Evolutionary conservation across 2,329 filamentous ascomycete genomes (phyloP).

Genomic region (Fusarium humuli): DNA sequence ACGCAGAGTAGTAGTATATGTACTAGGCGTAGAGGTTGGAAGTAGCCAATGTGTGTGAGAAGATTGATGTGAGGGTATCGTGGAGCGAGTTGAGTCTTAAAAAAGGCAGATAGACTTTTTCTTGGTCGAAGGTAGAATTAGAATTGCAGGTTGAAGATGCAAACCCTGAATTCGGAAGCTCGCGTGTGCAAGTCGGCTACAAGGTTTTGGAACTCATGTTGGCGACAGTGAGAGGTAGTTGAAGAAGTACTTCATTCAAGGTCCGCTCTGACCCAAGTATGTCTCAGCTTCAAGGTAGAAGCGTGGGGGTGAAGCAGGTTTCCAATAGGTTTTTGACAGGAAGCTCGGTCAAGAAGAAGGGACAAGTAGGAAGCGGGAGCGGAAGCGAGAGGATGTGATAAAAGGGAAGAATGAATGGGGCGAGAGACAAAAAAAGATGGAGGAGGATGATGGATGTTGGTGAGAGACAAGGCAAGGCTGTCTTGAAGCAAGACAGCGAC

Average conservation of each 20-base stretch:
- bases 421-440: conserved; percentile 35
- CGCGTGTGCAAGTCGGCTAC: conserved; percentile 41
- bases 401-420: conserved; percentile 37
- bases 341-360: conserved; percentile 46
- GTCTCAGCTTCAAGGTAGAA: conserved; percentile 35
- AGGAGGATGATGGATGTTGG: conserved; percentile 42
- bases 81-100: conserved; percentile 13
- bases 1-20: neutral
- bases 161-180: conserved; percentile 39
- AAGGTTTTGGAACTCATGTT: conserved; percentile 44
- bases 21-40: neutral
- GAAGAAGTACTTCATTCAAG: conserved; percentile 43
- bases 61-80: conserved; percentile 9
- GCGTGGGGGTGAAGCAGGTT: conserved; percentile 41
- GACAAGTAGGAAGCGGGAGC: conserved; percentile 25
- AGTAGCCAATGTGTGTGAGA: conserved; percentile 20
- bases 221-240: conserved; percentile 39
- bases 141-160: conserved; percentile 30
- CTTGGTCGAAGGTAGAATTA: neutral
- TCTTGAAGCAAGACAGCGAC: conserved; percentile 16
- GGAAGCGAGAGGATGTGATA: conserved; percentile 5
- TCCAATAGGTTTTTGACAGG: conserved; percentile 18
- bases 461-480: conserved; percentile 25
- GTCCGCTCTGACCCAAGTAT: conserved; percentile 5
- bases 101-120: conserved; percentile 22